Evolutionary conservation across 2,329 filamentous ascomycete species (phyloP), one percentile per base, ranked within the genome.

Genomic region (Teratosphaeriaceae sp.): DNA sequence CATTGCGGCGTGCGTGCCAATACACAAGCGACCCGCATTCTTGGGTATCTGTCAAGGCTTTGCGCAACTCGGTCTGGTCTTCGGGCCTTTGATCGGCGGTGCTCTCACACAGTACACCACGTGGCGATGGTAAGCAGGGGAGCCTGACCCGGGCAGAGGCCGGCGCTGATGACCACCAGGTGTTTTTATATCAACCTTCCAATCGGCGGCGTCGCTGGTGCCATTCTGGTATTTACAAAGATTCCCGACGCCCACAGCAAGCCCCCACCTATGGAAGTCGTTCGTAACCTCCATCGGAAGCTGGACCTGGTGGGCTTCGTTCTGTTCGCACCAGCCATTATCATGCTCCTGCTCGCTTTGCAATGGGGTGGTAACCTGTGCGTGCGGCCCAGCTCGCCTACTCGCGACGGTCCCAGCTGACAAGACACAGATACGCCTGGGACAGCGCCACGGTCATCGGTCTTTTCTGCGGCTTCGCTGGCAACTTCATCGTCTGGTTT

Each of bases 1-100:
- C 33, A 47, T 51, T n/a, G 16, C 44, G 3, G 33, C 31, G 13
- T 15, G 26, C 12, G 21, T 45, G 2, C 31, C 70, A 24, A 40
- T n/a, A 15, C 29, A 42, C 15, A 13, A 38, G 19, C 34, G 39
- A 19, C 16, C 33, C 13, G 16, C 19, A 36, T 15, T 36, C 21
- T 19, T 36, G n/a, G 39, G 44, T 29, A 19, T 49, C 24, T 36
- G 42, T 23, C 26, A 42, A 2, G 72, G 71, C 2, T 57, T 73
- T 11, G 74, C 74, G 0, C 74, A 74, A 1, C 57, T 78, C 11
- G 33, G 33, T 12, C 33, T 36, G 3, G 72, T 70, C 1, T 57
- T 73, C 12, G 74, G 74, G 1, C 74, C 74, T 0, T 57, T 77
- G 1, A 55, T 78, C 0, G 74, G 74, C 2, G 74, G 74, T 26